phyloP scores from a whole-genome alignment of 1,284 basidiomycete genomes.

The Moesziomyces sp. region DNA sequence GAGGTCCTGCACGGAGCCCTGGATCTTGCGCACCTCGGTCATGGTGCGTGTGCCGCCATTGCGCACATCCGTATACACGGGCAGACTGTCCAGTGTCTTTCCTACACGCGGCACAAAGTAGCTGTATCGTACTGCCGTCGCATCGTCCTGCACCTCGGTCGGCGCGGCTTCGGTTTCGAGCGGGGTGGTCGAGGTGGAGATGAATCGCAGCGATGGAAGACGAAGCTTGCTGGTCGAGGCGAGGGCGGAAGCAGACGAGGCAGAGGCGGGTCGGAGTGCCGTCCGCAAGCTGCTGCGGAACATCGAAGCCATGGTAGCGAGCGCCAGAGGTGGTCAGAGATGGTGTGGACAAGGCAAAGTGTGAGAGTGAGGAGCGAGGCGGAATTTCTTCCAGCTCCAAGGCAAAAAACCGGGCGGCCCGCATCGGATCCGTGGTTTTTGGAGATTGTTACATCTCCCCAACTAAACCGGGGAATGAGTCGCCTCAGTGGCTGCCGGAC shows the following conservation, averaged over 20 bases:
- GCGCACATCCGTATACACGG: constrained; percentile 55
- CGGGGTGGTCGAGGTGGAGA: constrained; percentile 17
- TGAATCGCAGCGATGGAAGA: constrained; percentile 7
- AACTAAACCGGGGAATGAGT: neutral
- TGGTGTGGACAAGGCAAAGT: neutral
- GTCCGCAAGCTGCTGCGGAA: constrained; percentile 12
- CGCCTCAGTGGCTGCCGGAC: too few species aligned
- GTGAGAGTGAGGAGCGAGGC: neutral
- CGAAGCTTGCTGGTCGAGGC: constrained; percentile 28
- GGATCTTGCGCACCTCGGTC: constrained; percentile 54
- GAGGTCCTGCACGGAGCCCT: constrained; percentile 43
- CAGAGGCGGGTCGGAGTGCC: constrained; percentile 6
- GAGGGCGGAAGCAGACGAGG: neutral
- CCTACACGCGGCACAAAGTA: constrained; percentile 60
- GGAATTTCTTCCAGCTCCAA: too few species aligned
- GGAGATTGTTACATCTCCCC: too few species aligned
- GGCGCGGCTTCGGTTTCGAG: neutral
- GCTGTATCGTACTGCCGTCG: constrained; percentile 35
- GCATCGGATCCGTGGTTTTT: too few species aligned
- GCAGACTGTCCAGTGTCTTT: constrained; percentile 35
- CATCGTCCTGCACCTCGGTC: neutral
- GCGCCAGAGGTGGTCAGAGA: neutral
- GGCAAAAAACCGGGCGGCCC: too few species aligned
- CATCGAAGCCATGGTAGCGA: constrained; percentile 14
- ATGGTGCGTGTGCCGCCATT: constrained; percentile 46